Percentiles rank a stretch among this genome's conserved stretches.
Evolutionary conservation across 306 rosid species (phyloP).

Genomic region (Prinsepia uniflora): DNA sequence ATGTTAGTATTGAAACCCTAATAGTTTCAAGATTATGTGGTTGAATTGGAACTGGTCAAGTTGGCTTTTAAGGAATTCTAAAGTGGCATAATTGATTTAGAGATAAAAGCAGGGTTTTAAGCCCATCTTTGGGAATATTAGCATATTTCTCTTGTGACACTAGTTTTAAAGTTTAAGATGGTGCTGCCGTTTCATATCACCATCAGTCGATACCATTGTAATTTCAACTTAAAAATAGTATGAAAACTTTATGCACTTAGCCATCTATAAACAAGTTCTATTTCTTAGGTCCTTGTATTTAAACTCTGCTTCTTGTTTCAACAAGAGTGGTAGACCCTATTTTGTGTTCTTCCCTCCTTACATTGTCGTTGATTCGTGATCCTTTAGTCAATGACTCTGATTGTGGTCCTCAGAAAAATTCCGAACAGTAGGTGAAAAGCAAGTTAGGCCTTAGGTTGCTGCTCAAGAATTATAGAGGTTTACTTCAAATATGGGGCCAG

Average conservation of each 20-base stretch:
- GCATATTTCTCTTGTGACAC: neutral
- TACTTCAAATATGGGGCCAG: constrained; percentile 20
- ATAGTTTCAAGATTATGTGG: constrained; percentile 7
- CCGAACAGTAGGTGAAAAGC: neutral
- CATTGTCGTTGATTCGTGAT: neutral
- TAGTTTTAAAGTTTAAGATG: constrained; percentile 4
- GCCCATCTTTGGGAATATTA: neutral
- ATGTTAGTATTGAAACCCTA: neutral
- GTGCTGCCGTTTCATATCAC: constrained; percentile 6
- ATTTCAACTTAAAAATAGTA: neutral
- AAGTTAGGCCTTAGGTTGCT: neutral
- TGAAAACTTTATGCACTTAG: neutral
- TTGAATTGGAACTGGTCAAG: constrained; percentile 20
- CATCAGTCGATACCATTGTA: neutral
- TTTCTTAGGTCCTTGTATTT: constrained; percentile 1
- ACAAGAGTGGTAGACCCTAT: neutral
- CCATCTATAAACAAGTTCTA: neutral
- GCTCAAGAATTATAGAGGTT: neutral
- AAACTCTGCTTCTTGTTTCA: neutral
- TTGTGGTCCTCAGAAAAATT: constrained; percentile 8
- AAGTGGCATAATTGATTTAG: constrained; percentile 14
- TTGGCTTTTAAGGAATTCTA: constrained; percentile 20
- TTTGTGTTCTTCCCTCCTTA: neutral
- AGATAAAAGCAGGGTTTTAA: neutral
- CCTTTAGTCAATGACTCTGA: neutral